Base-by-base conservation (phyloP, 2,329 filamentous ascomycete genomes). In the Colletotrichum nymphaeae region DNA sequence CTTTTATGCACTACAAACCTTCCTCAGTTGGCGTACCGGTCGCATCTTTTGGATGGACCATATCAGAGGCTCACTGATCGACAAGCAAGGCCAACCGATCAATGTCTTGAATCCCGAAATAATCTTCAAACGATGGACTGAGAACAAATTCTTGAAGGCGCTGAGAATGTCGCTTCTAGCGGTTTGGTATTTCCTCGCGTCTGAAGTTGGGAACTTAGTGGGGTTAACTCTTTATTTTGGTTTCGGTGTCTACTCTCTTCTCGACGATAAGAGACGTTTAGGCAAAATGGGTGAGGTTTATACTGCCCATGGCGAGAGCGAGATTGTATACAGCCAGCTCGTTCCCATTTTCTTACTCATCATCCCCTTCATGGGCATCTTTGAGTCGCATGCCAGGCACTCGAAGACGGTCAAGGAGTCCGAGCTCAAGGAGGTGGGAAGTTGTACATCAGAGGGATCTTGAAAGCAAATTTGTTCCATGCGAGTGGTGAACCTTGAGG, bases 321-420 rank as follows among this genome's bases (percentile, higher is more conserved):
- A 65, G 22, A 16, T 76, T 11, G 65, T 64, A 2, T 76, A 75
- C 67, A 75, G 73, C 24, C 75, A 78, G 68, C 58, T 77, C 4
- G 72, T 77, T 24, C 73, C 75, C 8, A 59, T 75, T 5, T 63
- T 76, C 22, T 32, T 78, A 30, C 64, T 77, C 24, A 55, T 77
- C 28, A 68, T 75, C 12, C 70, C 72, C 1, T 63, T 77, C 11
- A 62, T 76, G 65, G 74, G 74, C 12, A 5, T 75, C 14, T 55
- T 76, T 12, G 74, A 76, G 57, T 70, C 70, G 2, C 37, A 70
- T n/a, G 59, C 70, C 2, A 28, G 69, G 30, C 69, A 72, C 16
- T 72, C 64, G 16, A 57, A 42, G 35, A 52, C 35, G 4, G 6
- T 52, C 22, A n/a, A 19, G 19, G 69, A 63, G 42, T 24, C 11